A percentile compares a stretch with the other conserved stretches of the same genome.
phyloP scores from a whole-genome alignment of 1,139 yeast species.

The Taphrina sp. region DNA sequence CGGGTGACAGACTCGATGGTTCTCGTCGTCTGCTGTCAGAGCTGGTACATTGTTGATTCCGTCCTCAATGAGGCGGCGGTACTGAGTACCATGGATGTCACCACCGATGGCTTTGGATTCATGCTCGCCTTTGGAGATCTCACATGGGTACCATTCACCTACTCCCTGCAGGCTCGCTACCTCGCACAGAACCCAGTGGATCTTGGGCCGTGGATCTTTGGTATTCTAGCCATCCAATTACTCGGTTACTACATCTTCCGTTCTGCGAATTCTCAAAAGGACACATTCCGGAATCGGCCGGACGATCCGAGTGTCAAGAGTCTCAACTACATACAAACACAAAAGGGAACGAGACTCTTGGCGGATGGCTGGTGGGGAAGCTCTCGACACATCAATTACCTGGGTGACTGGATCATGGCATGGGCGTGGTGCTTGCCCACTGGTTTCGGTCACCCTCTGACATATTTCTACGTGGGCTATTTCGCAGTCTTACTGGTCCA shows the following conservation, averaged over 20 bases:
- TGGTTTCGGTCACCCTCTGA: slow-evolving; percentile 74
- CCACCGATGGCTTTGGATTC: slow-evolving; percentile 95
- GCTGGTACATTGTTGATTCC: slow-evolving; percentile 84
- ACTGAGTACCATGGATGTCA: slow-evolving; percentile 89
- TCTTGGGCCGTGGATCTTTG: slow-evolving; percentile 49
- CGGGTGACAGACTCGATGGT: slow-evolving; percentile 68
- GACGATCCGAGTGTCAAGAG: slow-evolving; percentile 60
- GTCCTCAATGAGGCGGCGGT: slow-evolving; percentile 87
- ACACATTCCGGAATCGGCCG: slow-evolving; percentile 66
- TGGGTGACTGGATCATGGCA: slow-evolving; percentile 94
- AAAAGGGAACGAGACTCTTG: slow-evolving; percentile 67
- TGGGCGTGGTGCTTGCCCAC: slow-evolving; percentile 92
- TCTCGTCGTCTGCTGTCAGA: slow-evolving; percentile 67
- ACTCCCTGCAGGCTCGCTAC: slow-evolving; percentile 80
- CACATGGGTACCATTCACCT: slow-evolving; percentile 90
- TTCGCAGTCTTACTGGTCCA: slow-evolving; percentile 80
- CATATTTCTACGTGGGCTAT: slow-evolving; percentile 82
- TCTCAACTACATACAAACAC: slow-evolving; percentile 65
- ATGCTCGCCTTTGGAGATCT: slow-evolving; percentile 95
- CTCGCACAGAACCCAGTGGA: slow-evolving; percentile 63
- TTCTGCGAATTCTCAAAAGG: slow-evolving; percentile 78
- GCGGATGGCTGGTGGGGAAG: slow-evolving; percentile 96
- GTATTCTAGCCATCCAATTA: slow-evolving; percentile 48
- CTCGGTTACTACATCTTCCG: slow-evolving; percentile 81
- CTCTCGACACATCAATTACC: slow-evolving; percentile 88